phyloP scores from a whole-genome alignment of 768 basidiomycete genomes.

The Agaricus blazei region DNA sequence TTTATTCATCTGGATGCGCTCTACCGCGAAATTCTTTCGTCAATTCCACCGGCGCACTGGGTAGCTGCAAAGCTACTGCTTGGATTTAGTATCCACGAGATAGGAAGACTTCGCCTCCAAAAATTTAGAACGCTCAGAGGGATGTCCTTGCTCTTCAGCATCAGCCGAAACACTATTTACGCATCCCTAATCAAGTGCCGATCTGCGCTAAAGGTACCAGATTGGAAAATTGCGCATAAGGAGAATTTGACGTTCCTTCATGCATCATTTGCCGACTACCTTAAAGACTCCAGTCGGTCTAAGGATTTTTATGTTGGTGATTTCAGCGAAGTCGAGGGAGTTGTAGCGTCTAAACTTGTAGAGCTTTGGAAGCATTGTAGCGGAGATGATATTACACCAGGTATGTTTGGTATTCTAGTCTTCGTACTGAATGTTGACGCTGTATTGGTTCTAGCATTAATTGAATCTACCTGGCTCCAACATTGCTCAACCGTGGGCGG shows the following conservation, averaged over 20 bases:
- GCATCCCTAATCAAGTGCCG: too few species aligned
- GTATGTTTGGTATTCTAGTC: too few species aligned
- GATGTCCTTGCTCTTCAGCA: neutral
- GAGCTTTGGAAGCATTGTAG: neutral
- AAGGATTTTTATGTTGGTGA: constrained; percentile 9
- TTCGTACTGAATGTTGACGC: too few species aligned
- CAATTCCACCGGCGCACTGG: too few species aligned
- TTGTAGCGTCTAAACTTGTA: neutral
- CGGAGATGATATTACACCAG: too few species aligned
- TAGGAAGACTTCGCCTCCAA: neutral
- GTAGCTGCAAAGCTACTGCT: too few species aligned
- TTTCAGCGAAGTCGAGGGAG: neutral
- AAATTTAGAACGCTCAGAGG: neutral
- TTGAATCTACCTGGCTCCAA: too few species aligned
- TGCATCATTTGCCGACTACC: constrained; percentile 34
- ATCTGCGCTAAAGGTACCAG: neutral
- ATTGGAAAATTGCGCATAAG: neutral
- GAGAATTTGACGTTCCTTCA: neutral
- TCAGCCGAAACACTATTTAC: neutral
- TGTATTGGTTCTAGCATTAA: too few species aligned
- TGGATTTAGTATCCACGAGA: too few species aligned
- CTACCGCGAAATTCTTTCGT: too few species aligned
- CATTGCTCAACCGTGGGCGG: too few species aligned
- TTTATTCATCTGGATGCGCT: too few species aligned
- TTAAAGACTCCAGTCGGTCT: neutral